phyloP scores from a whole-genome alignment of 169 alveolate genomes.

The Plasmodium cynomolgi region DNA sequence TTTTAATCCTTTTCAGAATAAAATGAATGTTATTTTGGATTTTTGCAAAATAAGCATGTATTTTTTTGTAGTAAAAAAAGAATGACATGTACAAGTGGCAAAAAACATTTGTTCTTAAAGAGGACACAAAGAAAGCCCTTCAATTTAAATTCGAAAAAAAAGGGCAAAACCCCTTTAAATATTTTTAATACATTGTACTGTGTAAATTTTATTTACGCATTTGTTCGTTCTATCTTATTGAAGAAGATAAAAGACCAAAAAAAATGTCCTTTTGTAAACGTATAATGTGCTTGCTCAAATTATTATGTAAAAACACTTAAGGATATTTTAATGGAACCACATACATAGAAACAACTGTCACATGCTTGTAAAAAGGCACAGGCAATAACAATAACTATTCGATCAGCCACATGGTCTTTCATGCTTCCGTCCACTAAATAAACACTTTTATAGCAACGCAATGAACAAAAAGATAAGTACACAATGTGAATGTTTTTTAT shows the following conservation, averaged over 20 bases:
- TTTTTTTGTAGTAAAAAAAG: neutral
- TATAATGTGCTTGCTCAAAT: neutral
- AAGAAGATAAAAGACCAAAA: neutral
- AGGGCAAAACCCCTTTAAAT: neutral
- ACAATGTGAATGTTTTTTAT: neutral
- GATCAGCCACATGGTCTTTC: neutral
- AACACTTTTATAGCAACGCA: neutral
- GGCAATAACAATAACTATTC: neutral
- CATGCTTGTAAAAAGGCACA: neutral
- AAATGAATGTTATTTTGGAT: neutral
- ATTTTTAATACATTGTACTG: neutral
- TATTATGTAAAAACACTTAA: neutral
- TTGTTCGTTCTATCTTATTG: neutral
- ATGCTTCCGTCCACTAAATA: neutral
- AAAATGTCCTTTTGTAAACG: neutral
- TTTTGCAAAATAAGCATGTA: neutral
- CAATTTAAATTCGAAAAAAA: neutral
- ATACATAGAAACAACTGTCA: conserved; percentile 6
- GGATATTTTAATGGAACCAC: conserved; percentile 41
- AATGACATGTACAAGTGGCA: neutral
- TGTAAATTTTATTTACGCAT: neutral
- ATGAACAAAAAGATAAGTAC: neutral
- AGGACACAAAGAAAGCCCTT: neutral
- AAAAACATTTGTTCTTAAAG: neutral
- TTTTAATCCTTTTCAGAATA: neutral